phyloP scores from a whole-genome alignment of 306 rosid genomes.

The Mucuna pruriens region DNA sequence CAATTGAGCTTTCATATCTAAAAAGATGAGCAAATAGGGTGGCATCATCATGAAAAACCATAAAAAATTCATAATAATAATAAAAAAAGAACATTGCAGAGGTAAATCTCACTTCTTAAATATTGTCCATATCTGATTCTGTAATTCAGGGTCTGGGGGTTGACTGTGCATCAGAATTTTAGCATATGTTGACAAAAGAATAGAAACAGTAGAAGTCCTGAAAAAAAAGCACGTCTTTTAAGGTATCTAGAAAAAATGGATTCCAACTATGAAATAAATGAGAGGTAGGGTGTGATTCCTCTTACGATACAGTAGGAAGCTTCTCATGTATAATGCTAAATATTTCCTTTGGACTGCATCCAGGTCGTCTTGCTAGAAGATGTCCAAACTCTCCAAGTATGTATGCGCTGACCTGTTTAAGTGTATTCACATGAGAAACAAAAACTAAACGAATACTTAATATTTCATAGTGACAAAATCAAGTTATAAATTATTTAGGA shows the following conservation, averaged over 20 bases:
- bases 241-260: slow-evolving; percentile 31
- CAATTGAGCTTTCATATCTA: slow-evolving; percentile 98
- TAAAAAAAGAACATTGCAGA: slow-evolving; percentile 29
- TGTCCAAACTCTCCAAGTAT: slow-evolving; percentile 99
- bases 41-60: slow-evolving; percentile 20
- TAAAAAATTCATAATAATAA: slow-evolving; percentile 13
- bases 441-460: slow-evolving; percentile 19
- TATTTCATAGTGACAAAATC: slow-evolving; percentile 33
- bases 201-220: slow-evolving; percentile 86
- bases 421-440: slow-evolving; percentile 29
- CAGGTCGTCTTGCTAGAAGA: slow-evolving; percentile 91
- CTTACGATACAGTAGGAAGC: slow-evolving; percentile 98
- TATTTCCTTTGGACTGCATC: slow-evolving; percentile 86
- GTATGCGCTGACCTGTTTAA: slow-evolving; percentile 95
- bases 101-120: slow-evolving; percentile 81
- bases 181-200: slow-evolving; percentile 97
- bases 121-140: slow-evolving; percentile 93
- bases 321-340: slow-evolving; percentile 91
- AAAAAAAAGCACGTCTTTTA: slow-evolving; percentile 47
- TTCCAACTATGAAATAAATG: neutral
- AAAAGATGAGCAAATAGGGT: slow-evolving; percentile 37
- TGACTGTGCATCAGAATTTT: slow-evolving; percentile 97
- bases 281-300: slow-evolving; percentile 32
- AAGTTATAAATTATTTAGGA: slow-evolving; percentile 20
- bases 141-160: slow-evolving; percentile 96